Evolutionary conservation across 805 yeast species (phyloP).

Genomic region (Ascoidea asiatica): DNA sequence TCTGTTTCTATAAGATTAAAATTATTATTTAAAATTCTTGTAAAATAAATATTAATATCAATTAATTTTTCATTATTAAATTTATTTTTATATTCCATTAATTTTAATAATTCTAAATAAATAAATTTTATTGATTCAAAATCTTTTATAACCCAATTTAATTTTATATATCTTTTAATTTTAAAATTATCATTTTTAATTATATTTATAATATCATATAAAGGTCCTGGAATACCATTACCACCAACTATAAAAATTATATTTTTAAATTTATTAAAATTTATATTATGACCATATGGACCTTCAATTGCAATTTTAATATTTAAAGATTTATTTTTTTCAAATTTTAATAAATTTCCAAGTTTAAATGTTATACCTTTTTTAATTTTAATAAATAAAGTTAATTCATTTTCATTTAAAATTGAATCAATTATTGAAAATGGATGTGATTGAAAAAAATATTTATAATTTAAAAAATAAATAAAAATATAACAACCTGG

Average conservation of each 20-base stretch:
- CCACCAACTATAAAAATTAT: slow-evolving; percentile 36
- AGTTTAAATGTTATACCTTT: slow-evolving; percentile 42
- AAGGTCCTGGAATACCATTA: slow-evolving; percentile 40
- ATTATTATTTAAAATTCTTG: not conserved
- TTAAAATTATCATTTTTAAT: slow-evolving; percentile 12
- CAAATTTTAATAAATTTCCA: slow-evolving; percentile 19
- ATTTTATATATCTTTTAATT: slow-evolving; percentile 23
- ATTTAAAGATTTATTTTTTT: slow-evolving; percentile 16
- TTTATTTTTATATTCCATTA: slow-evolving; percentile 17
- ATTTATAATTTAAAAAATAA: slow-evolving; percentile 35
- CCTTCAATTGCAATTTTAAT: slow-evolving; percentile 39
- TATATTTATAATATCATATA: slow-evolving; percentile 23
- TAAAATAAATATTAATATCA: not conserved
- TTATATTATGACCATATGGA: slow-evolving; percentile 39
- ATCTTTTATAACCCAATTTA: slow-evolving; percentile 55
- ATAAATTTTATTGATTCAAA: slow-evolving; percentile 37
- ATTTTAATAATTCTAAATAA: slow-evolving; percentile 22
- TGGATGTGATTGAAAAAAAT: slow-evolving; percentile 66
- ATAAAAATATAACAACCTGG: slow-evolving; percentile 49
- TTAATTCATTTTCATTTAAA: slow-evolving; percentile 22
- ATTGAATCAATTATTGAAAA: slow-evolving; percentile 41
- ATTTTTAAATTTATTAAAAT: slow-evolving; percentile 23
- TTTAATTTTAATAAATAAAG: slow-evolving; percentile 35
- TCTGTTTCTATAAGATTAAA: not conserved
- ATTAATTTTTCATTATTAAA: slow-evolving; percentile 14